Base-by-base conservation (phyloP, 2,329 filamentous ascomycete genomes). In the Phyllosticta citriasiana region DNA sequence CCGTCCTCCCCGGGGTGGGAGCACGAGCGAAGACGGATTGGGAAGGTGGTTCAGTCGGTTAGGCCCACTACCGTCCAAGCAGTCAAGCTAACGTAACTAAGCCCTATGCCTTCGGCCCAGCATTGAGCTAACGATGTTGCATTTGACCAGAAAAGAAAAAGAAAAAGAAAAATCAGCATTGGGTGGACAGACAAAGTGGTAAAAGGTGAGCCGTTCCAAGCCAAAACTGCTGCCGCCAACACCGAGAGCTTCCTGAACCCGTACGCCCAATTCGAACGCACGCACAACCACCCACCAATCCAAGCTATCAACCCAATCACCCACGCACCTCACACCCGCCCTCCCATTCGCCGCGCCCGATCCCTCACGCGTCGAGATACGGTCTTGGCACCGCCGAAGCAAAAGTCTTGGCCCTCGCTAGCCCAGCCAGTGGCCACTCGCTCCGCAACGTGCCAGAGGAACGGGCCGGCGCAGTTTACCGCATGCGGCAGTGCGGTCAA, bases 11-110 rank as follows among this genome's bases (percentile, higher is more conserved):
- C n/a, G 14, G 40, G 40, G 6, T n/a, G 14, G 40, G 16, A n/a
- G 16, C 7, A 47, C 40, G 40, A 47, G n/a, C 47, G 59, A 61
- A 10, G 59, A 57, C 57, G 59, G 59, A 61, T 57, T 47, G 33
- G 59, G 59, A 61, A 61, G 59, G 59, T 61, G 59, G 53, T 57
- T 50, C 59, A 61, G 24, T 8, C 26, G 53, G 58, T 53, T 54
- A 56, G 55, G 58, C n/a, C 35, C n/a, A 47, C 40, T n/a, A 47
- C 40, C 5, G 40, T 47, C 40, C 16, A 47, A 47, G n/a, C 16
- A n/a, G 5, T 4, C 6, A 8, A 30, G 27, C 27, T 30, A 30
- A 22, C 9, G 33, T 9, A 40, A 47, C 2, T n/a, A 19, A n/a
- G 40, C 40, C 14, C n/a, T 47, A 47, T 16, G 7, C 14, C 5